Conservation (phyloP, 139 green algal genomes). For the Volvox africanus region DNA sequence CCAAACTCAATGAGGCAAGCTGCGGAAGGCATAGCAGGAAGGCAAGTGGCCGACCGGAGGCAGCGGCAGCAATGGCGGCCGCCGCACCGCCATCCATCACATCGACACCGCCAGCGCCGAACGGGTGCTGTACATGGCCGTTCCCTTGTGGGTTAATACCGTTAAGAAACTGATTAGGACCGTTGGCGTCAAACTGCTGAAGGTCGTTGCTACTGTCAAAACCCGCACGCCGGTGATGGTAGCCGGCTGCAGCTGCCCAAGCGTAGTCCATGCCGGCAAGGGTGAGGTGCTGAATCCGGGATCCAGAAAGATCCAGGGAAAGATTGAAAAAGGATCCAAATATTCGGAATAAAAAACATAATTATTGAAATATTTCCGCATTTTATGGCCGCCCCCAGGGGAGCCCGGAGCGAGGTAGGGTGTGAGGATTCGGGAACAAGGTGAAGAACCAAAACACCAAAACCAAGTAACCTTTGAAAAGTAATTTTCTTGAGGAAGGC, state of each 20-base stretch:
- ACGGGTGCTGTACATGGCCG: not conserved
- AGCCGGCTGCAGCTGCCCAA: conserved; percentile 21
- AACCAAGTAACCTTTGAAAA: too few relatives aligned
- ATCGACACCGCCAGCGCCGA: not conserved
- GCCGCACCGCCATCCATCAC: not conserved
- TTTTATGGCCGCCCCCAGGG: too few relatives aligned
- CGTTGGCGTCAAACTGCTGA: conserved; percentile 2
- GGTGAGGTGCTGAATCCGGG: not conserved
- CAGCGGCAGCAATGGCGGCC: not conserved
- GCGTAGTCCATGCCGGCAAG: conserved; percentile 41
- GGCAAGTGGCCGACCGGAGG: not conserved
- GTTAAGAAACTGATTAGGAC: not conserved
- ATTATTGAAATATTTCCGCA: too few relatives aligned
- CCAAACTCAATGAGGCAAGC: not conserved
- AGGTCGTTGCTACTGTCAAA: not conserved
- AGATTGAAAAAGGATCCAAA: too few relatives aligned
- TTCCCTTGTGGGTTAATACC: not conserved
- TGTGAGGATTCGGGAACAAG: too few relatives aligned
- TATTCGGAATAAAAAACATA: too few relatives aligned
- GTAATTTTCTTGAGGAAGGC: too few relatives aligned
- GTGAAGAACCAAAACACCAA: too few relatives aligned
- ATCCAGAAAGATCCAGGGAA: too few relatives aligned
- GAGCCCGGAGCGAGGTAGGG: too few relatives aligned
- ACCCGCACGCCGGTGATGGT: not conserved
- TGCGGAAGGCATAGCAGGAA: conserved; percentile 14